Conservation (phyloP, 352 stramenopile genomes). For the Pythium scleroteichum region DNA sequence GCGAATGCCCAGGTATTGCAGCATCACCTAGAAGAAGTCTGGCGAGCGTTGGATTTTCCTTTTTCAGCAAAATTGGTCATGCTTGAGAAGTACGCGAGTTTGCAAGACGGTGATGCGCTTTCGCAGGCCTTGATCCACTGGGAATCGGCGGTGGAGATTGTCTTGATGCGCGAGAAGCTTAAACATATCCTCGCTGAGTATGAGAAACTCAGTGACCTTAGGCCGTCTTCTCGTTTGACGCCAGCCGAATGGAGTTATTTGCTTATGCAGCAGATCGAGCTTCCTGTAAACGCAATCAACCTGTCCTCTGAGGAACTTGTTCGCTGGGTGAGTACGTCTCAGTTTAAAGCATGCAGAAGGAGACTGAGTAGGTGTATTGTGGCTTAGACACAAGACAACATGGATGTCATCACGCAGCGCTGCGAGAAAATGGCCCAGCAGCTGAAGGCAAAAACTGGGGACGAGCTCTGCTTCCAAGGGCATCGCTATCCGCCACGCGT, state of each 20-base stretch:
- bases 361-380: background rate
- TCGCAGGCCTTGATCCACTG: conserved; percentile 42
- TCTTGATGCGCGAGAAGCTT: conserved; percentile 54
- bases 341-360: background rate
- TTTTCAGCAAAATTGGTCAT: conserved; percentile 64
- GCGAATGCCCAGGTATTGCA: conserved; percentile 52
- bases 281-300: conserved; percentile 17
- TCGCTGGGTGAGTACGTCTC: conserved; percentile 60
- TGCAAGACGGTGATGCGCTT: conserved; percentile 49
- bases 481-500: conserved; percentile 39
- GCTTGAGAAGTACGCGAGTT: conserved; percentile 61
- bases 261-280: conserved; percentile 38
- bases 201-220: conserved; percentile 35
- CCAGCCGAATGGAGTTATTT: conserved; percentile 40
- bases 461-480: conserved; percentile 70
- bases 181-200: conserved; percentile 41
- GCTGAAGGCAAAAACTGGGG: conserved; percentile 51
- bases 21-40: conserved; percentile 55
- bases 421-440: conserved; percentile 40
- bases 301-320: conserved; percentile 25
- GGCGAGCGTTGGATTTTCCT: conserved; percentile 56
- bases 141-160: conserved; percentile 42
- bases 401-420: conserved; percentile 47
- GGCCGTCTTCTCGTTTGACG: conserved; percentile 34
- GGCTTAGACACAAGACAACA: conserved; percentile 35